Evolutionary conservation across 306 rosid species (phyloP).

Genomic region (Lathyrus tuberosus): DNA sequence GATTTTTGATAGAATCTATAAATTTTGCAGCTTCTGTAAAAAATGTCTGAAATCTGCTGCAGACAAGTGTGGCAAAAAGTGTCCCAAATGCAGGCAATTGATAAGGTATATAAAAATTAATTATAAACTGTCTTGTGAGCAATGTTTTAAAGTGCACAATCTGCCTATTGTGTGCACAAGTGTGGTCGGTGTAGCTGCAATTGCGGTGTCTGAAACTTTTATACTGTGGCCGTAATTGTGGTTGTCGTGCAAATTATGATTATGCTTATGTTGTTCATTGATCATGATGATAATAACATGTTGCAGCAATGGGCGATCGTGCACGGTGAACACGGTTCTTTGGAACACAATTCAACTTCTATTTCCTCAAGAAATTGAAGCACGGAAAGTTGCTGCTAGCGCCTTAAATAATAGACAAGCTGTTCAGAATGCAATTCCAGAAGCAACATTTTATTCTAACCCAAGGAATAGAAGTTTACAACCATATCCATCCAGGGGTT

Average conservation of each 20-base stretch:
- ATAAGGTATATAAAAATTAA: conserved; percentile 49
- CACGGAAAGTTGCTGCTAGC: conserved; percentile 63
- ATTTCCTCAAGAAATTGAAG: conserved; percentile 85
- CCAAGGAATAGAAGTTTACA: conserved; percentile 46
- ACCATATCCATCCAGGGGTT: conserved; percentile 39
- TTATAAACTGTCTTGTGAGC: no score
- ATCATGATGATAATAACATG: background rate
- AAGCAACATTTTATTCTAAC: conserved; percentile 48
- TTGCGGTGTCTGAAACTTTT: background rate
- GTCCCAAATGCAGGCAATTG: conserved; percentile 93
- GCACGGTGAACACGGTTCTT: conserved; percentile 90
- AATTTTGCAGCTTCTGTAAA: conserved; percentile 73
- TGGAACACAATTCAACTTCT: conserved; percentile 98
- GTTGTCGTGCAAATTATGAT: background rate
- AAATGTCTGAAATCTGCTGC: conserved; percentile 87
- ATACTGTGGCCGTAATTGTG: background rate
- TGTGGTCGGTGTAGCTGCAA: background rate
- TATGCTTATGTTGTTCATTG: background rate
- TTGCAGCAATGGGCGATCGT: conserved; percentile 85
- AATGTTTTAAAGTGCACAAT: no score
- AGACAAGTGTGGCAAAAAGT: conserved; percentile 87
- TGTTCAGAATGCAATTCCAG: conserved; percentile 40
- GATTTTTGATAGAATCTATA: conserved; percentile 24
- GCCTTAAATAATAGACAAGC: conserved; percentile 48
- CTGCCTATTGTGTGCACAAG: background rate